Conservation (phyloP, 306 rosid genomes). For the Fragaria ananassa region DNA sequence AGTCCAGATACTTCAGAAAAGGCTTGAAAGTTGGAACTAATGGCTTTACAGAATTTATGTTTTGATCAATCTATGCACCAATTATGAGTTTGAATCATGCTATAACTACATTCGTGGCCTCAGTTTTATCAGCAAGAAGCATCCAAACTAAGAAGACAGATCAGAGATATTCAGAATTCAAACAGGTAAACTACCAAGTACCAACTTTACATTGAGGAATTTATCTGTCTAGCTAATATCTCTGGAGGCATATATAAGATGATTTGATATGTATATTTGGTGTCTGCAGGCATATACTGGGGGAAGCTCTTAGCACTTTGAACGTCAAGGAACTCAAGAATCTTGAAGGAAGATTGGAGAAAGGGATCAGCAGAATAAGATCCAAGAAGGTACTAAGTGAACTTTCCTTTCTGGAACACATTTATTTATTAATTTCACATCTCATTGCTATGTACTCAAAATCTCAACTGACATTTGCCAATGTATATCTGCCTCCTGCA, state of each 20-base stretch:
- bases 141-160: slow-evolving; percentile 78
- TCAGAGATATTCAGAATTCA: slow-evolving; percentile 75
- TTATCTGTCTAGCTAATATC: neutral
- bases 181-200: slow-evolving; percentile 49
- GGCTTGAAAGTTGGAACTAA: neutral
- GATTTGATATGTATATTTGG: neutral
- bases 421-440: neutral
- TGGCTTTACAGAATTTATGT: neutral
- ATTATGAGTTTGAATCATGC: slow-evolving; percentile 11
- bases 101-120: neutral
- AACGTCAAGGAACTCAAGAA: slow-evolving; percentile 76
- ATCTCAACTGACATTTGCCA: neutral
- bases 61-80: neutral
- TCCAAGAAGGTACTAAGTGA: slow-evolving; percentile 61
- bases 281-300: slow-evolving; percentile 66
- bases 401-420: neutral
- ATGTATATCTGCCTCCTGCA: slow-evolving; percentile 14
- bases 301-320: slow-evolving; percentile 77
- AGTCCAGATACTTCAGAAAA: neutral
- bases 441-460: neutral
- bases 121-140: slow-evolving; percentile 97
- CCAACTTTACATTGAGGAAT: neutral
- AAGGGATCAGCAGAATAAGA: slow-evolving; percentile 84
- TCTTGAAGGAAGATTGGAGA: slow-evolving; percentile 89
- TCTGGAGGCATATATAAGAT: neutral